Evolutionary conservation across 139 green algal genomes (phyloP).

Genomic region (Chlamydomonas schloesseri): DNA sequence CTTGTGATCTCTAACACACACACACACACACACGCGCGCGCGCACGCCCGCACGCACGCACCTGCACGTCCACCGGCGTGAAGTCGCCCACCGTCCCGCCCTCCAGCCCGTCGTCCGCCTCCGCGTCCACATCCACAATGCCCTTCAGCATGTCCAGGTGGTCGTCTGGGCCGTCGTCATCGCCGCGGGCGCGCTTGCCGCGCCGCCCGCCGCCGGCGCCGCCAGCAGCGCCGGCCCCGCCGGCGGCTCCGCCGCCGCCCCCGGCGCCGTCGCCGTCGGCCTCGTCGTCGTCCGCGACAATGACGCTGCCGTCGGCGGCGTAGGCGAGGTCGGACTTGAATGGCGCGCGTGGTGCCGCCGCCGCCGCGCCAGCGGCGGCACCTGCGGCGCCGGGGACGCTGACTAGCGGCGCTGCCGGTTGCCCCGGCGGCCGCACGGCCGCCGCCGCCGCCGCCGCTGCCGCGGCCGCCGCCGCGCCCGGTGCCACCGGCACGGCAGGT

Average conservation of each 20-base stretch:
- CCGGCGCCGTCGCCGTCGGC: background rate
- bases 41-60: too few relatives aligned
- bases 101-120: background rate
- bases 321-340: conserved; percentile 24
- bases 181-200: conserved; percentile 12
- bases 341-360: background rate
- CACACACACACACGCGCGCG: too few relatives aligned
- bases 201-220: background rate
- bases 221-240: background rate
- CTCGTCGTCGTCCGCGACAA: conserved; percentile 13
- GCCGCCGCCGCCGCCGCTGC: background rate
- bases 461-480: background rate
- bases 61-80: conserved; percentile 27
- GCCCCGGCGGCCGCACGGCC: background rate
- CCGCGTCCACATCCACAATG: conserved; percentile 34
- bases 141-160: conserved; percentile 1
- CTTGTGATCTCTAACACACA: too few relatives aligned
- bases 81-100: conserved; percentile 22
- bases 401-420: background rate
- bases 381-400: background rate
- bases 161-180: conserved; percentile 14
- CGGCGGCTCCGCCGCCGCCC: background rate
- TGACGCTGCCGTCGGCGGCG: conserved; percentile 20
- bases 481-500: background rate
- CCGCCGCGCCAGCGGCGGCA: background rate